phyloP scores from a whole-genome alignment of 495 filamentous ascomycete genomes.

The Gamarada debralockiae region DNA sequence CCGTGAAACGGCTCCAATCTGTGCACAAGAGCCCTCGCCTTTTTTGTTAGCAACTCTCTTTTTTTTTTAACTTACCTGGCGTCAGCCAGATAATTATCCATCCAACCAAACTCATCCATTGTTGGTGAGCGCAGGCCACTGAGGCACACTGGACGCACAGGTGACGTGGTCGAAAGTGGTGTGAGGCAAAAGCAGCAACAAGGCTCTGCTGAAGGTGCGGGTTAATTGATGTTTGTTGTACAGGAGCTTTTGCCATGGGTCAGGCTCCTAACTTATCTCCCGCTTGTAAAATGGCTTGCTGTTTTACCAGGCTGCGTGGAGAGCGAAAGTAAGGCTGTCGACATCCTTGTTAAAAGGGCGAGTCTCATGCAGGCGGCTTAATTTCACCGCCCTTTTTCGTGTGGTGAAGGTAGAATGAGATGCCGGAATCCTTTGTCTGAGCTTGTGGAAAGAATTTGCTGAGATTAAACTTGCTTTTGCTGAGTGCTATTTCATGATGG shows the following conservation, averaged over 20 bases:
- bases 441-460: too few relatives aligned
- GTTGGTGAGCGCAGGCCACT: background rate
- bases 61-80: slow-evolving; percentile 1
- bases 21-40: background rate
- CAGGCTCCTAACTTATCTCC: background rate
- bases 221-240: too few relatives aligned
- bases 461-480: too few relatives aligned
- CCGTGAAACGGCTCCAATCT: too few relatives aligned
- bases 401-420: background rate
- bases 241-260: too few relatives aligned
- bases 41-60: background rate
- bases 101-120: background rate
- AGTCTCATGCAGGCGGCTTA: background rate
- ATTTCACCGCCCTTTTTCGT: background rate
- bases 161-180: too few relatives aligned
- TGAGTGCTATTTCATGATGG: too few relatives aligned
- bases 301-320: background rate
- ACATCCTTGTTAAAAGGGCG: background rate
- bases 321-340: background rate
- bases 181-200: background rate
- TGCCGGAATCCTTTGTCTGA: too few relatives aligned
- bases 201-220: too few relatives aligned
- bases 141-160: too few relatives aligned
- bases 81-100: background rate
- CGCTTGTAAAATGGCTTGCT: background rate